phyloP scores from a whole-genome alignment of 176 grass and related monocot species.

The Zoysia pacifica region DNA sequence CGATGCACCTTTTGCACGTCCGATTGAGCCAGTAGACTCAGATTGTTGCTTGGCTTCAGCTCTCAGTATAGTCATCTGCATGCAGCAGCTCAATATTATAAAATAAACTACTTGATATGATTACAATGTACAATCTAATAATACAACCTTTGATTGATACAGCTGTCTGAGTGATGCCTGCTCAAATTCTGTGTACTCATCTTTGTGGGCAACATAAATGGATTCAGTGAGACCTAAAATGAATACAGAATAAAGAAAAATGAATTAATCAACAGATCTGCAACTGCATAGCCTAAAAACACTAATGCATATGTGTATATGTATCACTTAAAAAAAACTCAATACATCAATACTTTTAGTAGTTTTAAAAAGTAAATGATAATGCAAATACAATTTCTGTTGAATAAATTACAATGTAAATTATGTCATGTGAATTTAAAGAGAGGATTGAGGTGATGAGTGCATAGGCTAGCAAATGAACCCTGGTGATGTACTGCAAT shows the following conservation, averaged over 20 bases:
- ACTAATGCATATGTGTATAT: not conserved
- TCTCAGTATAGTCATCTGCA: conserved; percentile 80
- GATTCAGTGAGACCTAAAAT: conserved; percentile 86
- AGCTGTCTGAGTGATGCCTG: conserved; percentile 88
- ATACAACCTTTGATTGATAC: conserved; percentile 81
- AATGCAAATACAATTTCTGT: not conserved
- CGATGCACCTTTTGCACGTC: conserved; percentile 76
- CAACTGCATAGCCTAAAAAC: conserved; percentile 15
- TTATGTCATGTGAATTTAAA: not conserved
- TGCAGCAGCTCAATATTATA: conserved; percentile 35
- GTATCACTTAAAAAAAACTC: not conserved
- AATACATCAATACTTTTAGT: not conserved
- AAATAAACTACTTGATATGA: conserved; percentile 13
- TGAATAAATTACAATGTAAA: not conserved
- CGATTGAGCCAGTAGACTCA: conserved; percentile 86
- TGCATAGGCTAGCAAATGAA: not conserved
- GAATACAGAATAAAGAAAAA: conserved; percentile 27
- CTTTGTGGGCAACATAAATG: conserved; percentile 87
- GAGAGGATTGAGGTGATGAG: not conserved
- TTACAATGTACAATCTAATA: conserved; percentile 34
- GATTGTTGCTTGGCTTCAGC: conserved; percentile 80
- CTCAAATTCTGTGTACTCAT: conserved; percentile 94
- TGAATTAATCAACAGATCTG: conserved; percentile 11
- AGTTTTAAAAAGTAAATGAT: not conserved
- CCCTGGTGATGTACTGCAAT: not conserved